A percentile compares a stretch with the other conserved stretches of the same genome.
Evolutionary conservation across 305 asterid genomes (phyloP).

Genomic region (Nicotiana rustica): DNA sequence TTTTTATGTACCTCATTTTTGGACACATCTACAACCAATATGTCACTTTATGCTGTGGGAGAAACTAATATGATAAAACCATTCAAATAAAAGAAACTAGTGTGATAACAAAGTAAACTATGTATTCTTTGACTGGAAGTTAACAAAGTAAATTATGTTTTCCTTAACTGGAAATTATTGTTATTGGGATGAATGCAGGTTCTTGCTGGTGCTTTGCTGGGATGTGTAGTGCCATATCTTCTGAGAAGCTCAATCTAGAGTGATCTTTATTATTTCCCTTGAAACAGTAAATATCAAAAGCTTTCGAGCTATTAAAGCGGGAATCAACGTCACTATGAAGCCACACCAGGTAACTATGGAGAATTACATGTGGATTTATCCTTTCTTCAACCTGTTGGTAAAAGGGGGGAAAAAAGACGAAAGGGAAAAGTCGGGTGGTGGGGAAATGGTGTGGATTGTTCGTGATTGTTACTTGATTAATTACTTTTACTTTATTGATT

Average conservation of each 20-base stretch:
- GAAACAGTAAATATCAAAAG: neutral
- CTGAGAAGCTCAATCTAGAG: conserved; percentile 34
- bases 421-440: neutral
- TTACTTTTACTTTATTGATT: conserved; percentile 4
- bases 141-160: neutral
- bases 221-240: conserved; percentile 45
- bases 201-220: conserved; percentile 55
- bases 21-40: neutral
- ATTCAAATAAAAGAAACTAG: neutral
- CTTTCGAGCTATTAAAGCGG: neutral
- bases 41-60: neutral
- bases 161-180: neutral
- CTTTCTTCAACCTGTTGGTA: neutral
- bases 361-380: neutral
- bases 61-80: neutral
- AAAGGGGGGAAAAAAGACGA: neutral
- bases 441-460: neutral
- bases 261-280: neutral
- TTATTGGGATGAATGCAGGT: conserved; percentile 43
- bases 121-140: neutral
- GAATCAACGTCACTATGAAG: conserved; percentile 24
- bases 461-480: neutral
- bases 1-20: neutral
- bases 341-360: neutral
- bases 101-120: neutral